Base-by-base conservation (phyloP, 352 stramenopile genomes). In the Phytopythium cucurbitacearum region DNA sequence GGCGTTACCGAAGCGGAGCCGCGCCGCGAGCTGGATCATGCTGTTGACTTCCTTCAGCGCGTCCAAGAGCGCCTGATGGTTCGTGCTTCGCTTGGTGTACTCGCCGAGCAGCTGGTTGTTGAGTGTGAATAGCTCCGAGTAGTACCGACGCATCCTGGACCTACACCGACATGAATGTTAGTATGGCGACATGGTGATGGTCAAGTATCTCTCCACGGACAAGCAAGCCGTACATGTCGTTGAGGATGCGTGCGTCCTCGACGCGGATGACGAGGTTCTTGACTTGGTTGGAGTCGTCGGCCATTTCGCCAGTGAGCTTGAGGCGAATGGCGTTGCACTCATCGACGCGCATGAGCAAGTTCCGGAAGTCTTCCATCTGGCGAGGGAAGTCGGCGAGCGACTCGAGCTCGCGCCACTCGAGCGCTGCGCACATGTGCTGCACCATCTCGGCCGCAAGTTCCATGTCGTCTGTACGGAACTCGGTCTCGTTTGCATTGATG, bases 291-390 rank as follows among this genome's bases (percentile, higher is more conserved):
- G 89, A 96, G 56, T 92, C 85, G 59, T 97, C 92, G 4, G 91
- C 92, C 89, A 97, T 97, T 66, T 98, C 92, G 28, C 91, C 91
- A 28, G 80, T 95, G 39, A 98, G 73, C 56, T 93, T 91, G 16
- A 96, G 73, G 2, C 92, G 81, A 39, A 96, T 85, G 10, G 72
- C 71, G 61, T 97, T 97, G 67, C 77, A 91, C 53, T 97, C 85
- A 57, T 87, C 76, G 1, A 97, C 89, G 10, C 78, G 79, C 35
- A 89, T 40, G 35, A 91, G 65, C 44, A 92, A 56, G 32, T 75
- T 73, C 40, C 81, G 72, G 53, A 98, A 89, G 7, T 77, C 67
- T 8, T 87, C 76, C 78, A 97, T 92, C 73, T 97, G 89, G 9
- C 60, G 59, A 3, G 91, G 88, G 45, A 97, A 98, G 36, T 97